phyloP scores from a whole-genome alignment of 2,329 filamentous ascomycete genomes.

The Ophiostoma pallidulum region DNA sequence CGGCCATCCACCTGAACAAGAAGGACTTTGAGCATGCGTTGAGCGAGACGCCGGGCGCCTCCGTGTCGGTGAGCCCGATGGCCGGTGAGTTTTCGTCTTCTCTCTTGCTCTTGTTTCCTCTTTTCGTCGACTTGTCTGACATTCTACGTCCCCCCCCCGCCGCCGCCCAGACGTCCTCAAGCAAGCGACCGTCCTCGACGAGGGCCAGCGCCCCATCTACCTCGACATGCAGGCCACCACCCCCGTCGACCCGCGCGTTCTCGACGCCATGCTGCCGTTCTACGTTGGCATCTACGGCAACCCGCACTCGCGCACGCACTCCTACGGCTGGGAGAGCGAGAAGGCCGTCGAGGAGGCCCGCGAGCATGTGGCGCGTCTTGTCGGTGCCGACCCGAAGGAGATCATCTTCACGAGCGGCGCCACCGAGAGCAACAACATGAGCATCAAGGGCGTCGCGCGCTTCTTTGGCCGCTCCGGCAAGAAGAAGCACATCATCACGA shows the following conservation, averaged over 20 bases:
- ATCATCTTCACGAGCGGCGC: conserved; percentile 98
- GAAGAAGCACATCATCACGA: conserved; percentile 98
- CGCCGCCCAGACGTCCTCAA: conserved; percentile 74
- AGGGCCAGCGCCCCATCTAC: conserved; percentile 89
- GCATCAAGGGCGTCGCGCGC: conserved; percentile 91
- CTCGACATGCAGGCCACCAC: conserved; percentile 98
- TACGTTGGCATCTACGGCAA: conserved; percentile 93
- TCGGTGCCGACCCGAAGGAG: conserved; percentile 92
- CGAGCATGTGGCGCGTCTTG: conserved; percentile 71
- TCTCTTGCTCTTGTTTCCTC: conserved; percentile 2
- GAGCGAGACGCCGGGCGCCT: conserved; percentile 39
- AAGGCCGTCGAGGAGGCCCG: conserved; percentile 85
- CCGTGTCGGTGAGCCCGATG: conserved; percentile 71
- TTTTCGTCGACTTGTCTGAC: conserved; percentile 12
- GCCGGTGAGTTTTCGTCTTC: conserved; percentile 39
- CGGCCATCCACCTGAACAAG: conserved; percentile 77
- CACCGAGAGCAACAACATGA: conserved; percentile 99
- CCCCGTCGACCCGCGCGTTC: conserved; percentile 83
- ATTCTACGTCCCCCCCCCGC: too few species aligned
- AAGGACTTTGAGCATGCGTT: conserved; percentile 63
- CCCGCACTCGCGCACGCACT: conserved; percentile 92
- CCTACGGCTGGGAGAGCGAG: conserved; percentile 97
- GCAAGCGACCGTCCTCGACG: conserved; percentile 85
- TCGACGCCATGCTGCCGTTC: conserved; percentile 94
- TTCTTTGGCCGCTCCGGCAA: conserved; percentile 91